These are phyloP conservation scores for Macrotyloma uniflorum DNA, from an alignment of 306 rosid species.

Conservation along the genomic window DNA sequence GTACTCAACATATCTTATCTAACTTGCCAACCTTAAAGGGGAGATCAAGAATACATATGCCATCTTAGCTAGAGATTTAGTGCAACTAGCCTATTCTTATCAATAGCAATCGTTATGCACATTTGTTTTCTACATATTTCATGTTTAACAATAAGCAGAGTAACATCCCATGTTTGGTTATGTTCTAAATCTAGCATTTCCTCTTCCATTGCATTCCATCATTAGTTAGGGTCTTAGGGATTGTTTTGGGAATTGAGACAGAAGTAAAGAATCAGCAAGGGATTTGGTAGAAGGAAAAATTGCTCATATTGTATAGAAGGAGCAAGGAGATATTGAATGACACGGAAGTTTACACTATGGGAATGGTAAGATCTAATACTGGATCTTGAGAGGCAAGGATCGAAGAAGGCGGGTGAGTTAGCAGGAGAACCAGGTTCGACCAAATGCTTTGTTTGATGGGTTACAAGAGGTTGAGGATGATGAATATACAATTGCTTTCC, in stretches of 20 bases:
- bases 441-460: not conserved
- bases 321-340: not conserved
- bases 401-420: not conserved
- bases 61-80: no score
- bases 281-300: not conserved
- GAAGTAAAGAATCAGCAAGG: not conserved
- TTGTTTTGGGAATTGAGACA: not conserved
- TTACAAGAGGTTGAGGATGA: not conserved
- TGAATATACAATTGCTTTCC: conserved; percentile 3
- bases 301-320: not conserved
- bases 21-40: no score
- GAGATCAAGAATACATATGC: no score
- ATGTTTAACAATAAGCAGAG: not conserved
- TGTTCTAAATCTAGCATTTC: not conserved
- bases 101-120: no score
- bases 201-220: not conserved
- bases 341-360: not conserved
- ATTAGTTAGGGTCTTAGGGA: not conserved
- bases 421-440: not conserved
- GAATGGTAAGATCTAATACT: not conserved
- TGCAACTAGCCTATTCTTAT: no score
- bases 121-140: not conserved
- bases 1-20: no score
- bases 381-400: not conserved
- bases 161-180: not conserved